Evolutionary conservation across 129 eudicot species (phyloP).

Genomic region (Artemisia tridentata): DNA sequence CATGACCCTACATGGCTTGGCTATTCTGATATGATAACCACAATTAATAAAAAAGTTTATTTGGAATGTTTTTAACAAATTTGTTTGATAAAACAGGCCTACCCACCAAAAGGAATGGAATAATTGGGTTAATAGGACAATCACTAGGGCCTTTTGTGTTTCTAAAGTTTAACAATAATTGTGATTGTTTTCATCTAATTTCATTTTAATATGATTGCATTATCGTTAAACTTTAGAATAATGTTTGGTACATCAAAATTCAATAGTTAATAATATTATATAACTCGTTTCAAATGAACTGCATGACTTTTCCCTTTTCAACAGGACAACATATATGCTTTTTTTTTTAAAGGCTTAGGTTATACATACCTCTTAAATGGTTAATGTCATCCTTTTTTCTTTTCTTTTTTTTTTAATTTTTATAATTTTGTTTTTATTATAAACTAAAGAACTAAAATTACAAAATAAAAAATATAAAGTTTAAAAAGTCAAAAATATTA

Average conservation of each 20-base stretch:
- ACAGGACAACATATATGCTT: no score
- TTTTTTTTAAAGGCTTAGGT: no score
- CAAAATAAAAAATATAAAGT: no score
- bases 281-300: no score
- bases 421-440: no score
- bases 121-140: slow-evolving; percentile 31
- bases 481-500: no score
- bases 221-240: neutral
- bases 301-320: no score
- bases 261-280: no score
- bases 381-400: no score
- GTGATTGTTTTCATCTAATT: neutral
- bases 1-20: slow-evolving; percentile 24
- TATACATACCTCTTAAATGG: no score
- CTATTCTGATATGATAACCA: slow-evolving; percentile 23
- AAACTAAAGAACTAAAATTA: no score
- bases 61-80: slow-evolving; percentile 30
- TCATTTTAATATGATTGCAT: neutral
- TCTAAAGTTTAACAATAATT: neutral
- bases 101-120: slow-evolving; percentile 36
- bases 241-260: neutral
- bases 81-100: slow-evolving; percentile 23
- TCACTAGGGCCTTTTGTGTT: slow-evolving; percentile 24
- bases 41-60: slow-evolving; percentile 5
- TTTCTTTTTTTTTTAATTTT: no score